Evolutionary conservation across 805 yeast genomes (phyloP), one percentile per base, ranked within the genome.

Genomic region (Metschnikowia reukaufii): DNA sequence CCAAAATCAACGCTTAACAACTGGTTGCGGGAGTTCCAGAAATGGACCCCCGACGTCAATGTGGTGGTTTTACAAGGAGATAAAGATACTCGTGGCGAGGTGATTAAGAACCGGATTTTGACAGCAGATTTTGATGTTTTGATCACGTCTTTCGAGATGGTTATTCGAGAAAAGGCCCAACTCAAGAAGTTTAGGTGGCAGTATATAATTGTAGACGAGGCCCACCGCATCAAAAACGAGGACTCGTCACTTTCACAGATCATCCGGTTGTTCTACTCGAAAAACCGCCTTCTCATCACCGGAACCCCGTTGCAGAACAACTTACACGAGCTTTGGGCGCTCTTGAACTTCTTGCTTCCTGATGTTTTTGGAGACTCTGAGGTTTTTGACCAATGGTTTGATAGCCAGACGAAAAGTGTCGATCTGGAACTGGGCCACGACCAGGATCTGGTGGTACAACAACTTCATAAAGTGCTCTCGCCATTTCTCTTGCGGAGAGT

Each of bases 301-400:
- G 99, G 99, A 54, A 92, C 99, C 0, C 99, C 99, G 0, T 69
- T 92, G 44, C 99, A 92, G 61, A 92, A 92, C 64, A 94, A 94
- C 55, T 70, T 92, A 45, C 99, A 94, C 66, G 99, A 94, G 66
- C 73, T 92, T 45, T 92, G 99, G 99, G 97, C 98, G 0, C 73
- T 92, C 44, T 72, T 92, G 48, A 94, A 92, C 64, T 92, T 91
- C 66, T 67, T 92, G 29, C 68, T 92, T 19, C 98, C 99, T 0
- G 98, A 94, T 70, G 95, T 92, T 8, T 94, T 92, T 67, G 91
- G 96, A 17, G 97, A 91, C 59, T 79, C 96, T 6, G 88, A 84
- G 16, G 82, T 86, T 1, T 94, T 94, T 64, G 96, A 92, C 63
- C 88, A 86, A 60, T 89, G 97, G 96, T 92, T 92, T 67, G 91